phyloP scores from a whole-genome alignment of 176 grass and related monocot genomes.

The Carex kokanica region DNA sequence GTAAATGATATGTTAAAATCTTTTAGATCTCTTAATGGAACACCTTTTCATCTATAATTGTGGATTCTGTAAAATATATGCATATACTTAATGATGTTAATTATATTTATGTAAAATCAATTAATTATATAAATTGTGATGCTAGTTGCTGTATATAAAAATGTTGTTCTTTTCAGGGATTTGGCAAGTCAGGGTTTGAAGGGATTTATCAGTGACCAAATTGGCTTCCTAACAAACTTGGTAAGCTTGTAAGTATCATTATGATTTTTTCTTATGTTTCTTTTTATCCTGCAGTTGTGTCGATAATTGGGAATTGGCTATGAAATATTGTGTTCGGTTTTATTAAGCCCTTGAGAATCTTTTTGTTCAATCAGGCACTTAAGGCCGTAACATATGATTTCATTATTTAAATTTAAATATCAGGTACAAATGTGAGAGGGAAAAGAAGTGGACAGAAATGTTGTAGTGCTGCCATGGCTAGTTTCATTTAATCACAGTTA shows the following conservation, averaged over 20 bases:
- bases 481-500: too few species aligned
- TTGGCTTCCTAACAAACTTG: constrained; percentile 76
- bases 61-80: not conserved
- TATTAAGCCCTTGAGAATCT: constrained; percentile 3
- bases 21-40: not conserved
- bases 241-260: constrained; percentile 99
- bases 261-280: constrained; percentile 19
- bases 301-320: not conserved
- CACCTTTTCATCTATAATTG: not conserved
- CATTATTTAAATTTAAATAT: not conserved
- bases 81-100: not conserved
- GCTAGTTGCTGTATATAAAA: not conserved
- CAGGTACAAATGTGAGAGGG: not conserved
- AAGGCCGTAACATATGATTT: not conserved
- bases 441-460: not conserved
- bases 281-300: not conserved
- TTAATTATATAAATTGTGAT: not conserved
- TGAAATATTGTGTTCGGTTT: not conserved
- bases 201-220: constrained; percentile 87
- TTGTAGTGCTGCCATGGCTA: too few species aligned
- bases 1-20: not conserved
- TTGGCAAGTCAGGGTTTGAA: constrained; percentile 94
- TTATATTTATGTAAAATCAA: not conserved
- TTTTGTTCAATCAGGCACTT: not conserved
- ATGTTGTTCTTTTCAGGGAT: constrained; percentile 43